Evolutionary conservation across 2,329 filamentous ascomycete genomes (phyloP), one percentile per base, ranked within the genome.

Genomic region (Coleophoma cylindrospora): DNA sequence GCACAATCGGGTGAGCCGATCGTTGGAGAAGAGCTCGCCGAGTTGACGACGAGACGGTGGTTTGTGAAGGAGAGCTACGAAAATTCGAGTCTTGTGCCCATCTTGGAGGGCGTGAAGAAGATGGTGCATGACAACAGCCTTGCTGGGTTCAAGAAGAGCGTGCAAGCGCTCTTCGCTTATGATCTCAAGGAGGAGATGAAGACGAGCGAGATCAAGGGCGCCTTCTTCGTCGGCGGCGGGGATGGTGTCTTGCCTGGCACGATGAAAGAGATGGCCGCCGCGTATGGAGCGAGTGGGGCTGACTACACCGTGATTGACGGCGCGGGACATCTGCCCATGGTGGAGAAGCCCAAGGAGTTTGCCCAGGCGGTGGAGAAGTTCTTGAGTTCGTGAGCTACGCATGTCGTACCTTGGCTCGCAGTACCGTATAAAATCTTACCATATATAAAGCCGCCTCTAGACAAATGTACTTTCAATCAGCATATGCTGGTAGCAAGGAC

Each of bases 251-350:
- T 95, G 48, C 87, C 88, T 0, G 83, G 84, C 70, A 86, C 85
- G 4, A 95, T 95, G 89, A 82, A 85, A 48, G 82, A 82, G 13
- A 89, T 91, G 76, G 81, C 76, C 49, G 74, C 68, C 0, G 64
- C 71, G 15, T 65, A 89, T 40, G 84, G 85, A 0, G 66, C 71
- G 10, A 64, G 67, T 0, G 80, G 77, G 0, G 77, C 76, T 0
- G 75, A 80, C 51, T 75, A 91, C 56, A 81, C 77, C 64, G 67
- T 87, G 50, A 79, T 95, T 10, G 79, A 87, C 0, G 71, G 76
- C 9, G 83, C 89, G 0, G 90, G 90, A 0, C 90, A 95, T 71
- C 68, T 95, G 61, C 90, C 90, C 0, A 95, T 95, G 88, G 83
- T 83, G 44, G 90, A 95, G 69, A 79, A 81, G 57, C 84, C 87